These are phyloP conservation scores for Chaetomiaceae sp. DNA, from an alignment of 2,329 filamentous ascomycete species.

Conservation along the genomic window DNA sequence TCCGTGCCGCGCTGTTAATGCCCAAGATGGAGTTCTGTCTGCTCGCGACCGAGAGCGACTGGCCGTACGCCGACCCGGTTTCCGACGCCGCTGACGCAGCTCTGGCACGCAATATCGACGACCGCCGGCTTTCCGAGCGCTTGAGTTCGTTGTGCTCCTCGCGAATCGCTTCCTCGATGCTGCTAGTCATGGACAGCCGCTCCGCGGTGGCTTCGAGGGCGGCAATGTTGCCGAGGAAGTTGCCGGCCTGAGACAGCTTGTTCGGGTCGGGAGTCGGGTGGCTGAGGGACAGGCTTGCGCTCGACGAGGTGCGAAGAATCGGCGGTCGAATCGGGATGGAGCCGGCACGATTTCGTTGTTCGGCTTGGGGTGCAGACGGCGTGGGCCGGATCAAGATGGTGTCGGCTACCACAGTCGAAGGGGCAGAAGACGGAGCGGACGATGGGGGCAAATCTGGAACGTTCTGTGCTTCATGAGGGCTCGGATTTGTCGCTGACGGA, in stretches of 20 bases:
- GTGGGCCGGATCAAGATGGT: constrained; percentile 22
- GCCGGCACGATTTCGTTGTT: constrained; percentile 19
- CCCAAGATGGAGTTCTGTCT: constrained; percentile 60
- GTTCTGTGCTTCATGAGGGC: background rate
- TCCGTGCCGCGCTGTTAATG: constrained; percentile 61
- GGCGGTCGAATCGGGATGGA: constrained; percentile 33
- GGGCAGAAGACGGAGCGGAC: background rate
- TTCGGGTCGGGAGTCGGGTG: constrained; percentile 61
- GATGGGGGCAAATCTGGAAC: background rate
- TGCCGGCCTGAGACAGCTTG: constrained; percentile 56
- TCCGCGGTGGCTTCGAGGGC: constrained; percentile 73
- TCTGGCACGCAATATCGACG: constrained; percentile 49
- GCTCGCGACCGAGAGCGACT: constrained; percentile 27
- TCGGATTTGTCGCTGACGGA: constrained; percentile 1
- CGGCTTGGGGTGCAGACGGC: constrained; percentile 10
- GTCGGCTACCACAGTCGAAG: constrained; percentile 9
- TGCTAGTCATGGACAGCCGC: constrained; percentile 67
- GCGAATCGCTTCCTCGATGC: constrained; percentile 73
- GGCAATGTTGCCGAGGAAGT: constrained; percentile 63
- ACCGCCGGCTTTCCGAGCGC: constrained; percentile 62
- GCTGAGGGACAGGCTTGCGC: constrained; percentile 42
- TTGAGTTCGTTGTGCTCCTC: constrained; percentile 68
- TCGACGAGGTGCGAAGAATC: constrained; percentile 46
- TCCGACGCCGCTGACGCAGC: constrained; percentile 30
- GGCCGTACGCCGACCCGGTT: constrained; percentile 22